Conservation (phyloP, 208 protist species). For the Giardia duodenalis region DNA sequence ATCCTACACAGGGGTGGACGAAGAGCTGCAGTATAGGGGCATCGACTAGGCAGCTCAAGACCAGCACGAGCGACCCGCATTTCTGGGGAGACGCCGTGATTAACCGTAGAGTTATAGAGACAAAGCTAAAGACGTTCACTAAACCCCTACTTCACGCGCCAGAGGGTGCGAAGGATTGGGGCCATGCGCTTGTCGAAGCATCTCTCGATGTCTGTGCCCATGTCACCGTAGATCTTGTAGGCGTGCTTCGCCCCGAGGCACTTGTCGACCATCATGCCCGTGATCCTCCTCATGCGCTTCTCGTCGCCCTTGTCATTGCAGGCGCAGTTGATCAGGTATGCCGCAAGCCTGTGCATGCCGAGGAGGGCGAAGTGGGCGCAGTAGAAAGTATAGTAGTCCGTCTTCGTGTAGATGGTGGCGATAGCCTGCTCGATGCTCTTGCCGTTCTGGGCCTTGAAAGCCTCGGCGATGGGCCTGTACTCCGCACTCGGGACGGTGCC, state of each 20-base stretch:
- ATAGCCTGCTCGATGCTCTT: not conserved
- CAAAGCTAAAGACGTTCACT: too few species aligned
- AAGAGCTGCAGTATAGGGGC: too few species aligned
- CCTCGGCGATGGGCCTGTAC: not conserved
- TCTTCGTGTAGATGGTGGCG: slow-evolving; percentile 4
- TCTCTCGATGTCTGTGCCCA: not conserved
- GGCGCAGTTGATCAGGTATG: slow-evolving; percentile 2
- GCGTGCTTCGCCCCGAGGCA: not conserved
- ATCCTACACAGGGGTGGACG: too few species aligned
- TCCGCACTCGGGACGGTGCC: not conserved
- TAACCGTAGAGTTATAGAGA: too few species aligned
- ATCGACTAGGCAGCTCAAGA: too few species aligned
- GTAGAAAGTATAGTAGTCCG: not conserved
- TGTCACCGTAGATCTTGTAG: slow-evolving; percentile 5
- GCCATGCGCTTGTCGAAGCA: not conserved
- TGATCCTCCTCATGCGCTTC: not conserved
- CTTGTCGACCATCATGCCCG: not conserved
- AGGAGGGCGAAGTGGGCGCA: not conserved
- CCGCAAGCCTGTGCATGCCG: not conserved
- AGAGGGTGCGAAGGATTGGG: not conserved
- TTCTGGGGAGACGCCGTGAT: too few species aligned
- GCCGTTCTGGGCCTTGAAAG: not conserved
- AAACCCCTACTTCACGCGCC: not conserved
- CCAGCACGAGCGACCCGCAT: too few species aligned
- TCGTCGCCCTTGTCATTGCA: not conserved